phyloP scores from a whole-genome alignment of 148 eudicot species.

The Arctostaphylos glauca region DNA sequence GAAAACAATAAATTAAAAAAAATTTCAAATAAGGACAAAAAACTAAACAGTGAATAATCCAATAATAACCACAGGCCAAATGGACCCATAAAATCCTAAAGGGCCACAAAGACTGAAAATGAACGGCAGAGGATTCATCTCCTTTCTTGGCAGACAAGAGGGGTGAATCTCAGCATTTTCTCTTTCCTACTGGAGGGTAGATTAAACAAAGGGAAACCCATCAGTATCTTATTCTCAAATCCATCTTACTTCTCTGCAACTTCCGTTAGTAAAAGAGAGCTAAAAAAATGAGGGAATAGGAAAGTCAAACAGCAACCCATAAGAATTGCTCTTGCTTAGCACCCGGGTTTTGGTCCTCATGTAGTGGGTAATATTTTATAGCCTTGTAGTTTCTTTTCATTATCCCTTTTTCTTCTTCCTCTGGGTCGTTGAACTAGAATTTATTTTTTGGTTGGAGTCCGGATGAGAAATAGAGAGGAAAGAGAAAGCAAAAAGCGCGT shows the following conservation, averaged over 20 bases:
- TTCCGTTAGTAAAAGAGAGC: background rate
- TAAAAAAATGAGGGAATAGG: background rate
- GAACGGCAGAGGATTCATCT: no score
- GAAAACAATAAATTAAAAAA: no score
- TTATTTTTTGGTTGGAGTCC: slow-evolving; percentile 11
- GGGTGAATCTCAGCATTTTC: no score
- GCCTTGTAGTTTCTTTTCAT: background rate
- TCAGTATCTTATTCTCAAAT: no score
- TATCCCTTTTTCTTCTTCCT: background rate
- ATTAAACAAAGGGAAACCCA: no score
- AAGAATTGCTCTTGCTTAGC: background rate
- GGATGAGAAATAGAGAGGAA: slow-evolving; percentile 10
- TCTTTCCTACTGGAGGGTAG: no score
- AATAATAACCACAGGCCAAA: no score
- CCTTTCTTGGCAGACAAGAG: no score
- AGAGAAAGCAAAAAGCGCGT: background rate
- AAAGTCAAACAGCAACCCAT: background rate
- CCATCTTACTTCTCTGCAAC: background rate
- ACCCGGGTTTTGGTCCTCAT: background rate
- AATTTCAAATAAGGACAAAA: no score
- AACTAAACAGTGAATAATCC: no score
- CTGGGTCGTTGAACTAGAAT: slow-evolving; percentile 5
- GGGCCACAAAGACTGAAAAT: no score
- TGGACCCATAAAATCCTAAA: no score
- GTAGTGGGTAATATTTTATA: background rate